Evolutionary conservation across 345 rosid genomes (phyloP).

Genomic region (Orychophragmus violaceus): DNA sequence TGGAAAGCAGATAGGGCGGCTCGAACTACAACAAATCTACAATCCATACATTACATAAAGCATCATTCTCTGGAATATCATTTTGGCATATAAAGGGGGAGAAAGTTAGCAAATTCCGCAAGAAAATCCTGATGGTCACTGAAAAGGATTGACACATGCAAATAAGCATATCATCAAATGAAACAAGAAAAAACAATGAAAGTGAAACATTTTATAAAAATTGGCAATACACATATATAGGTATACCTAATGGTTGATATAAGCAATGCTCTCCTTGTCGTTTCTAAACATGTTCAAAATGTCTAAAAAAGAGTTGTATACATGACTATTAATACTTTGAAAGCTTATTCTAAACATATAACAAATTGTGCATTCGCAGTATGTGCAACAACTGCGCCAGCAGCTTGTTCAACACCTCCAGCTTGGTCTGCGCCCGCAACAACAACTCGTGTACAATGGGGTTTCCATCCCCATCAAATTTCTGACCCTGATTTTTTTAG

Average conservation of each 20-base stretch:
- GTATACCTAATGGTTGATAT: constrained; percentile 72
- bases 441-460: no score
- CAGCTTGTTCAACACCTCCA: no score
- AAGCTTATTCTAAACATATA: no score
- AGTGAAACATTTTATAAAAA: neutral
- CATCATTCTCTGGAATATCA: neutral
- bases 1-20: neutral
- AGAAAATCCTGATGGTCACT: constrained; percentile 70
- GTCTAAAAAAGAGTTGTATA: constrained; percentile 70
- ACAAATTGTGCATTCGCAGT: no score
- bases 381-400: no score
- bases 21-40: neutral
- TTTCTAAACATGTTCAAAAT: constrained; percentile 61
- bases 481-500: no score
- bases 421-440: no score
- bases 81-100: constrained; percentile 30
- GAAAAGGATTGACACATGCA: constrained; percentile 69
- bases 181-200: neutral
- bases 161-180: neutral
- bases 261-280: constrained; percentile 55
- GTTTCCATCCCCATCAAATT: no score
- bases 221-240: neutral
- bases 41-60: neutral
- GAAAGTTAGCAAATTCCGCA: constrained; percentile 59
- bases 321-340: constrained; percentile 48